Conservation (phyloP, 352 stramenopile genomes). For the Pythium chondricola region DNA sequence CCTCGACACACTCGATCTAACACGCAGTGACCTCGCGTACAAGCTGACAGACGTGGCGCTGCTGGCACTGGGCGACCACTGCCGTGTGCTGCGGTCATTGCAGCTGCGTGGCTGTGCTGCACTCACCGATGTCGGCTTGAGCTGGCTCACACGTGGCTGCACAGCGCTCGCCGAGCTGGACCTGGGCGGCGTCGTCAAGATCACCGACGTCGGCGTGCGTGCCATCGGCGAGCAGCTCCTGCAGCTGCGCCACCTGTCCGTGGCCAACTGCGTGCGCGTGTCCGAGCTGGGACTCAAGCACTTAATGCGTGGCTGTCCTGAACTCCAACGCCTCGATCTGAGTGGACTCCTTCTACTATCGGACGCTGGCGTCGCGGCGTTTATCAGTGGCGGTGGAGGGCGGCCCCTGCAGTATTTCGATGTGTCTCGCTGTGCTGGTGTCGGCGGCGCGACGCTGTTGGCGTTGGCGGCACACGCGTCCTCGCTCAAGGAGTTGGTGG, state of each 20-base stretch:
- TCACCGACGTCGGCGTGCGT: slow-evolving; percentile 85
- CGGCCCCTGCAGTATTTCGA: slow-evolving; percentile 45
- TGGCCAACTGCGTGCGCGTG: slow-evolving; percentile 41
- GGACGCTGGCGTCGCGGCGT: slow-evolving; percentile 24
- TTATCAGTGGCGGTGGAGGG: too few relatives aligned
- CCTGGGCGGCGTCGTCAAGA: slow-evolving; percentile 73
- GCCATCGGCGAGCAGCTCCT: slow-evolving; percentile 75
- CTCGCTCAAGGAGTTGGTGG: slow-evolving; percentile 12
- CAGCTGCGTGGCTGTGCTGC: slow-evolving; percentile 83
- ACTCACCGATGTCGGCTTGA: slow-evolving; percentile 89
- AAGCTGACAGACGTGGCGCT: slow-evolving; percentile 90
- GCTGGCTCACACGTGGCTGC: slow-evolving; percentile 84
- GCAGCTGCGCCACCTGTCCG: slow-evolving; percentile 40
- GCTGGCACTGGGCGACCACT: slow-evolving; percentile 71
- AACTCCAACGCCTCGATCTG: slow-evolving; percentile 37
- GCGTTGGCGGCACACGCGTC: slow-evolving; percentile 10
- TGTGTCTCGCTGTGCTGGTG: slow-evolving; percentile 35
- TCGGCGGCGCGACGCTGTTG: slow-evolving; percentile 36
- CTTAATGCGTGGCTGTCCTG: slow-evolving; percentile 36
- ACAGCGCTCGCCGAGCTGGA: slow-evolving; percentile 79
- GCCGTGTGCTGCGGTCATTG: slow-evolving; percentile 37
- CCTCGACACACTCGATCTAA: slow-evolving; percentile 74
- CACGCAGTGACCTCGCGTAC: slow-evolving; percentile 85
- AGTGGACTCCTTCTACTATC: slow-evolving; percentile 38
- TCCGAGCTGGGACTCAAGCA: slow-evolving; percentile 50